A percentile compares a stretch with the other conserved stretches of the same genome.
Evolutionary conservation across 257 asterid genomes (phyloP).

Genomic region (Rubia yunnanensis): DNA sequence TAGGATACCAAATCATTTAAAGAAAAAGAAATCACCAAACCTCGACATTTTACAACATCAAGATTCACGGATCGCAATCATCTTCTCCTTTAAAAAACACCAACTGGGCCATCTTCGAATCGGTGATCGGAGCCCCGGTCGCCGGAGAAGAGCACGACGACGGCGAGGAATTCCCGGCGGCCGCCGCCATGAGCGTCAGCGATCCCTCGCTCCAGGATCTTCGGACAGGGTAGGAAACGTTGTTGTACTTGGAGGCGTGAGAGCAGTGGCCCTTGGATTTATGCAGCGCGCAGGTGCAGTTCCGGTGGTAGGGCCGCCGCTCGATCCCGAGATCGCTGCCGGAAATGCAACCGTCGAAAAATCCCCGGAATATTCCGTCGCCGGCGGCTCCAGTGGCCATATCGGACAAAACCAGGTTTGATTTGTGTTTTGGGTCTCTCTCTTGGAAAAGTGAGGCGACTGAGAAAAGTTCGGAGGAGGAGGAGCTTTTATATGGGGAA

Average conservation of each 20-base stretch:
- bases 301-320: slow-evolving; percentile 62
- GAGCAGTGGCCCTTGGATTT: slow-evolving; percentile 34
- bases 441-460: background rate
- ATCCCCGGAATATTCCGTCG: slow-evolving; percentile 42
- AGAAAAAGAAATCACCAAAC: background rate
- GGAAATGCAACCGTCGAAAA: slow-evolving; percentile 51
- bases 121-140: slow-evolving; percentile 15
- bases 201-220: slow-evolving; percentile 62
- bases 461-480: background rate
- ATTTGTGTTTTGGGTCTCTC: background rate
- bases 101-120: slow-evolving; percentile 31
- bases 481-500: background rate
- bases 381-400: slow-evolving; percentile 62
- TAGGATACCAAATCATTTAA: slow-evolving; percentile 8
- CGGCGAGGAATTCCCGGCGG: slow-evolving; percentile 10
- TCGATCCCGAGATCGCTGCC: slow-evolving; percentile 39
- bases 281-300: slow-evolving; percentile 65
- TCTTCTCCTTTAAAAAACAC: slow-evolving; percentile 23
- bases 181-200: slow-evolving; percentile 26
- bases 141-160: slow-evolving; percentile 40
- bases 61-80: slow-evolving; percentile 7
- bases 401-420: background rate
- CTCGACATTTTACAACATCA: background rate
- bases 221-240: slow-evolving; percentile 42
- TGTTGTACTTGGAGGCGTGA: slow-evolving; percentile 25